Evolutionary conservation across 805 yeast species (phyloP).

Genomic region (Scheffersomyces lignosus): DNA sequence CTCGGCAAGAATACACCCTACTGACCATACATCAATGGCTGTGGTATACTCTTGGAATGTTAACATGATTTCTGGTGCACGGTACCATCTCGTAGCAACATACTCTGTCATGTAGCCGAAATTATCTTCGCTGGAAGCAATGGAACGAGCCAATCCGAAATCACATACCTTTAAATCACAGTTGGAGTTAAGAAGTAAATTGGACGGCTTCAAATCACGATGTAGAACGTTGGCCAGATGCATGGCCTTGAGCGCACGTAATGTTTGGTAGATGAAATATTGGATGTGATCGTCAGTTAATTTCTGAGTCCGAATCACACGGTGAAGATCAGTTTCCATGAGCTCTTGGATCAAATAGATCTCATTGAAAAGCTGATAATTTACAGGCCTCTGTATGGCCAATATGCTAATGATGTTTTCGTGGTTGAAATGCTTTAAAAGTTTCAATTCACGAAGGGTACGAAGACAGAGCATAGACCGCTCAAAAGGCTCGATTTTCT

Average conservation of each 20-base stretch:
- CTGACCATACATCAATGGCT: slow-evolving; percentile 96
- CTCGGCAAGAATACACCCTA: slow-evolving; percentile 94
- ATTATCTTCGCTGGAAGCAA: slow-evolving; percentile 63
- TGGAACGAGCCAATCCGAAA: slow-evolving; percentile 82
- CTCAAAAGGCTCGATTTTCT: slow-evolving; percentile 90
- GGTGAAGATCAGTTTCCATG: slow-evolving; percentile 85
- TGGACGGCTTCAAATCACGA: slow-evolving; percentile 89
- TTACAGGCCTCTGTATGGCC: slow-evolving; percentile 83
- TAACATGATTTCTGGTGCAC: slow-evolving; percentile 97
- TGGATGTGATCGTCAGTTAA: slow-evolving; percentile 92
- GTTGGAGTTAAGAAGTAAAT: slow-evolving; percentile 80
- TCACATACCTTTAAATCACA: slow-evolving; percentile 95
- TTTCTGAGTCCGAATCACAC: slow-evolving; percentile 78
- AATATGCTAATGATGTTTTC: slow-evolving; percentile 89
- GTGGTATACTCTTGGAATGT: slow-evolving; percentile 91
- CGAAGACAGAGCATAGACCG: slow-evolving; percentile 85
- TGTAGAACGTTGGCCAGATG: slow-evolving; percentile 95
- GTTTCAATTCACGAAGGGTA: slow-evolving; percentile 85
- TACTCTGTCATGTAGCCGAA: slow-evolving; percentile 91
- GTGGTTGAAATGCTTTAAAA: slow-evolving; percentile 86
- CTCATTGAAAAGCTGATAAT: slow-evolving; percentile 75
- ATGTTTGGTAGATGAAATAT: slow-evolving; percentile 86
- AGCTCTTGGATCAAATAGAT: slow-evolving; percentile 86
- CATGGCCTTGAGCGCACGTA: slow-evolving; percentile 85
- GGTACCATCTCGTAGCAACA: slow-evolving; percentile 96